Percentiles rank a stretch among this genome's conserved stretches.
These are phyloP conservation scores for Pholiota conissans DNA, from an alignment of 768 basidiomycete species.

Conservation along the genomic window DNA sequence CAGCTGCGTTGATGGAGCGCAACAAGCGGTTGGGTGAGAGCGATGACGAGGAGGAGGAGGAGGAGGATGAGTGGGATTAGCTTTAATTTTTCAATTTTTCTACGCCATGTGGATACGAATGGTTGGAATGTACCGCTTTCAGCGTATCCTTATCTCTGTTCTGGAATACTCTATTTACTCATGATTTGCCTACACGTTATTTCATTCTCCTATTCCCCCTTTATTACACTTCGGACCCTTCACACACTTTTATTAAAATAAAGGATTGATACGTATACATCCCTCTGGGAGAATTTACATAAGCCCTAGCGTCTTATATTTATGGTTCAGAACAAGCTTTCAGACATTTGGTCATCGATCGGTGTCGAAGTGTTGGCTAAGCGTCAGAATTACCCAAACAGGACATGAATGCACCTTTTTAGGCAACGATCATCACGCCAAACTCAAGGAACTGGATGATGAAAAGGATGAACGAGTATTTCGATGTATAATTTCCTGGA, in stretches of 20 bases:
- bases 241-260: neutral
- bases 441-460: too few relatives aligned
- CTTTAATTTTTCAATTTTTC: neutral
- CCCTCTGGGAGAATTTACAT: neutral
- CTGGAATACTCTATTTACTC: neutral
- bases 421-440: too few relatives aligned
- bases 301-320: neutral
- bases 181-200: neutral
- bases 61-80: slow-evolving; percentile 65
- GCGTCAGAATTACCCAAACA: neutral
- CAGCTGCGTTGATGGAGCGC: slow-evolving; percentile 77
- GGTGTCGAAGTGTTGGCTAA: neutral
- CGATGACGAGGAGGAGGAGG: slow-evolving; percentile 77
- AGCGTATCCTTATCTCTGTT: neutral
- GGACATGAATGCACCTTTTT: slow-evolving; percentile 3
- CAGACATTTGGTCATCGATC: neutral
- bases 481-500: too few relatives aligned
- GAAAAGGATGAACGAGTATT: too few relatives aligned
- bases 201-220: neutral
- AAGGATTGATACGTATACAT: neutral
- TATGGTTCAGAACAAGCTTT: neutral
- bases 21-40: slow-evolving; percentile 89
- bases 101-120: neutral
- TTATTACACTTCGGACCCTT: neutral
- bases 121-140: neutral